Evolutionary conservation across 208 protist species (phyloP), one percentile per base, ranked within the genome.

Genomic region (Trypanosoma rangeli): DNA sequence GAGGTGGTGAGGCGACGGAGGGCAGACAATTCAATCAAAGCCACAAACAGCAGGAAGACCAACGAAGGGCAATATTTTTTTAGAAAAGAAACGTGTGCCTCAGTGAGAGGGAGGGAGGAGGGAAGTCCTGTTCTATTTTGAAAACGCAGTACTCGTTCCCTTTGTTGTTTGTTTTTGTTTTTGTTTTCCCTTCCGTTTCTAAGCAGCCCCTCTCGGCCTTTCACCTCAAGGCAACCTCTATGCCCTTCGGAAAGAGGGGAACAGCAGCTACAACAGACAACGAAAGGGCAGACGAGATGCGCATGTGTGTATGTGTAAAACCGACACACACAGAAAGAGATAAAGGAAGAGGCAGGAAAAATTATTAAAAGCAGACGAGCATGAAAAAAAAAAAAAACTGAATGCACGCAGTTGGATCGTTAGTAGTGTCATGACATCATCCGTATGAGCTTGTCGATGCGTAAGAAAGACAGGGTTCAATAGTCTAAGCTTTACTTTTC

Each of bases 291-390:
- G 24, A 53, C 70, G 59, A 42, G 24, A 58, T 1, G 31, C 26
- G 15, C 1, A 35, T 35, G 15, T 35, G 0, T 58, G 22, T 20
- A 58, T n/a, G 15, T 35, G 35, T 35, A 20, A n/a, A 1, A 37
- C 12, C 1, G 1, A 52, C 9, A 52, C 9, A 10, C n/a, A 52
- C n/a, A 10, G 31, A 67, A 67, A 61, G 42, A 7, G 42, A 33
- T 44, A 65, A 33, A 49, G 50, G 58, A 68, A 1, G 44, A 79
- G 20, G 70, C 44, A 52, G 62, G 67, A 63, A 61, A 71, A 84
- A 78, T n/a, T n/a, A n/a, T n/a, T n/a, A n/a, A n/a, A n/a, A n/a
- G n/a, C 77, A 62, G 68, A 68, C n/a, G n/a, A n/a, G n/a, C n/a
- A n/a, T n/a, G 33, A 53, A 64, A 35, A 1, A 64, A 35, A 60